phyloP scores from a whole-genome alignment of 2,329 filamentous ascomycete species.

The Pezicula rhizophila region DNA sequence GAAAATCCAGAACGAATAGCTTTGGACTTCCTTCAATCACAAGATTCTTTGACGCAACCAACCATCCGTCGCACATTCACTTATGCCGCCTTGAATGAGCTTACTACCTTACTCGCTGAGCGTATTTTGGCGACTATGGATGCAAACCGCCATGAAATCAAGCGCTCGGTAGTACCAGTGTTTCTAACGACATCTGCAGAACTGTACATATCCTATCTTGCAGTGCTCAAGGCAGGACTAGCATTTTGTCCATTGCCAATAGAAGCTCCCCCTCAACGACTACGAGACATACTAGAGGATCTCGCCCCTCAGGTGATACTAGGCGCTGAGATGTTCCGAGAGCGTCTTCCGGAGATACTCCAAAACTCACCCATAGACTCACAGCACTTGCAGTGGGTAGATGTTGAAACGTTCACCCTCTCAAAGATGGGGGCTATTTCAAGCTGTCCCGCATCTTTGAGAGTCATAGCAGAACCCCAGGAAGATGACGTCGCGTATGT shows the following conservation, averaged over 20 bases:
- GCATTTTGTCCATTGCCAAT: neutral
- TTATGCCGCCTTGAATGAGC: neutral
- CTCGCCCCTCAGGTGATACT: neutral
- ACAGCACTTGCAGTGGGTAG: neutral
- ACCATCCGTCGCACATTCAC: neutral
- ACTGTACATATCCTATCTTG: neutral
- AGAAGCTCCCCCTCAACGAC: neutral
- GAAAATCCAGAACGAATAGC: neutral
- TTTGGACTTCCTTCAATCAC: neutral
- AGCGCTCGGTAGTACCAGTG: neutral
- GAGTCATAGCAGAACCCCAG: neutral
- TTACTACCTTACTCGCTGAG: neutral
- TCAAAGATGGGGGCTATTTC: no score
- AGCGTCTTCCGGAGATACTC: neutral
- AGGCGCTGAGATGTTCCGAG: neutral
- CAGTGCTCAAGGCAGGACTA: neutral
- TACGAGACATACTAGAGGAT: neutral
- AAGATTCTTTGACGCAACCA: neutral
- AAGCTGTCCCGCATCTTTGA: no score
- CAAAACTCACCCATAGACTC: neutral
- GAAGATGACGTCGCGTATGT: slow-evolving; percentile 1
- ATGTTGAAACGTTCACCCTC: neutral
- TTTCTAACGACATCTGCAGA: neutral
- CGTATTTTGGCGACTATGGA: neutral
- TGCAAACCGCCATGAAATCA: neutral